phyloP scores from a whole-genome alignment of 495 filamentous ascomycete genomes.

The Penicillium canariense region DNA sequence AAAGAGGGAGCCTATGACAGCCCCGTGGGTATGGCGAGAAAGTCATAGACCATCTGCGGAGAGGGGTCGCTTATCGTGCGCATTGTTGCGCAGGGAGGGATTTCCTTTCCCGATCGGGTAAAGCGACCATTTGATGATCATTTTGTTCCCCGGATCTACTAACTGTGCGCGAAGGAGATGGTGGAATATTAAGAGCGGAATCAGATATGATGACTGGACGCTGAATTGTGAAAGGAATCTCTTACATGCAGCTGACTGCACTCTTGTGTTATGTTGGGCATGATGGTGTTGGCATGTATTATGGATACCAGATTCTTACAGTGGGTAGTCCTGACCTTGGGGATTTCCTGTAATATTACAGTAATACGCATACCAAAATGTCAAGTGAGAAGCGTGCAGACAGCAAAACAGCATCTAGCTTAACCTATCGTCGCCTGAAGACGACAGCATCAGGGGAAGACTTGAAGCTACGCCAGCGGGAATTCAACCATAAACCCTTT shows the following conservation, averaged over 20 bases:
- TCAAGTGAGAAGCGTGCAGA: too few relatives aligned
- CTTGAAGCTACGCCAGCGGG: too few relatives aligned
- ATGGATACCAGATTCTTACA: background rate
- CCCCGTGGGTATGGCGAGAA: background rate
- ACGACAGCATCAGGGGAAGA: too few relatives aligned
- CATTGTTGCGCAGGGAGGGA: slow-evolving; percentile 10
- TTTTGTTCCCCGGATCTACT: slow-evolving; percentile 8
- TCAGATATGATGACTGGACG: background rate
- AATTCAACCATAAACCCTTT: too few relatives aligned
- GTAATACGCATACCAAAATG: background rate
- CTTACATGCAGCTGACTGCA: background rate
- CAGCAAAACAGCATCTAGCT: too few relatives aligned
- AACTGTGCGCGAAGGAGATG: background rate
- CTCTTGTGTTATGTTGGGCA: too few relatives aligned
- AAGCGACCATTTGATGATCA: slow-evolving; percentile 9
- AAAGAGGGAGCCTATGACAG: slow-evolving; percentile 6
- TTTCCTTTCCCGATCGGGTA: slow-evolving; percentile 27
- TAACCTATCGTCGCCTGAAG: too few relatives aligned
- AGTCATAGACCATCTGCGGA: slow-evolving; percentile 12
- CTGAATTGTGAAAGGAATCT: background rate
- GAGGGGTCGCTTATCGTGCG: slow-evolving; percentile 23
- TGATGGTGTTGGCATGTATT: background rate
- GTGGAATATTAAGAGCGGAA: background rate
- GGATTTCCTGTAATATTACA: background rate
- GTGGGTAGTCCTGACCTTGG: background rate